These are phyloP conservation scores for Colletotrichum melonis DNA, from an alignment of 2,329 filamentous ascomycete species.

Conservation along the genomic window DNA sequence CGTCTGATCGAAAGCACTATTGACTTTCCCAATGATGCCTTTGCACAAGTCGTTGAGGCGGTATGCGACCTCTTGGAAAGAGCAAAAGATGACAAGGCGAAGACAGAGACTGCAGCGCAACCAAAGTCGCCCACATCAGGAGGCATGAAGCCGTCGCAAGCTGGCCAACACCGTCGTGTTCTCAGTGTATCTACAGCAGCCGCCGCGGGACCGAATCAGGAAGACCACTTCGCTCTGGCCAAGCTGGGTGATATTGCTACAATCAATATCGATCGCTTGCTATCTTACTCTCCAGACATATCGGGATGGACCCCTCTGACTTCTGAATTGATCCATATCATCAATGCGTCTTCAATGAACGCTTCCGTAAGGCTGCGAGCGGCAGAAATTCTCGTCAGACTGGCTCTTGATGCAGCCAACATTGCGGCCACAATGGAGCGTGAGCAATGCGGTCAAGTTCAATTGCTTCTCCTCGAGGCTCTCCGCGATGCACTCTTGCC, in stretches of 20 bases:
- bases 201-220: constrained; percentile 65
- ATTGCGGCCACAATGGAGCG: constrained; percentile 64
- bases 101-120: constrained; percentile 45
- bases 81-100: constrained; percentile 40
- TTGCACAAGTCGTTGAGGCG: constrained; percentile 80
- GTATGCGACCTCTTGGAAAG: constrained; percentile 77
- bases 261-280: constrained; percentile 80
- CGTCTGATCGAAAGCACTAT: constrained; percentile 91
- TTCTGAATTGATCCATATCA: constrained; percentile 61
- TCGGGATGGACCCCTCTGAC: constrained; percentile 82
- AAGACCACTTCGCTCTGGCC: constrained; percentile 75
- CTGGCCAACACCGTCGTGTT: constrained; percentile 56
- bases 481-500: constrained; percentile 70
- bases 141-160: constrained; percentile 48
- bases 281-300: constrained; percentile 71
- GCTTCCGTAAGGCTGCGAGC: constrained; percentile 68
- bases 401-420: constrained; percentile 68
- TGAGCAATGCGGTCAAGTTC: constrained; percentile 69
- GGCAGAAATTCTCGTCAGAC: constrained; percentile 71
- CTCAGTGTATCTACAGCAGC: constrained; percentile 60
- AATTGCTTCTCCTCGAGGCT: constrained; percentile 77
- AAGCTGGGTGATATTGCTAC: constrained; percentile 79
- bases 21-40: constrained; percentile 87
- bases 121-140: constrained; percentile 49
- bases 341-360: constrained; percentile 59